Conservation (phyloP, 305 asterid genomes). For the Fraxinus floribunda region DNA sequence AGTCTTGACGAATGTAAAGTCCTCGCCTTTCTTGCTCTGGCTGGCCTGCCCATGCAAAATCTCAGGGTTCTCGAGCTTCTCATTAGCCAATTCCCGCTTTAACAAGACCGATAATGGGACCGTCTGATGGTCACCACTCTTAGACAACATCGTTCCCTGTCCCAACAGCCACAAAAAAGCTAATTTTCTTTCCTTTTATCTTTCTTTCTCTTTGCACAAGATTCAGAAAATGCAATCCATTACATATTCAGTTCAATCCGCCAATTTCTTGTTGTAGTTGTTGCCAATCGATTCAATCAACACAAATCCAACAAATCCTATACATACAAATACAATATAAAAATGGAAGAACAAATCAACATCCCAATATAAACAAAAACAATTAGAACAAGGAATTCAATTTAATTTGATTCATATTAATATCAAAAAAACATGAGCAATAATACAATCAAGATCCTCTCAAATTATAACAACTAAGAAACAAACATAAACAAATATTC, state of each 20-base stretch:
- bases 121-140: constrained; percentile 70
- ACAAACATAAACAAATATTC: neutral
- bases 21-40: constrained; percentile 97
- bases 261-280: constrained; percentile 28
- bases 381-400: neutral
- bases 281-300: constrained; percentile 36
- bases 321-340: constrained; percentile 5
- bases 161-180: constrained; percentile 27
- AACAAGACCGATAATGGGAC: constrained; percentile 86
- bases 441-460: constrained; percentile 3
- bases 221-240: constrained; percentile 22
- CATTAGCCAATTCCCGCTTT: constrained; percentile 85
- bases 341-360: constrained; percentile 1
- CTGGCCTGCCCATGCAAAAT: constrained; percentile 71
- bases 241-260: constrained; percentile 32
- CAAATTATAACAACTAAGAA: neutral
- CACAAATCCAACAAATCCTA: constrained; percentile 33
- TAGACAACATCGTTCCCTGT: constrained; percentile 62
- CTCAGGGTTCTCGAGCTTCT: constrained; percentile 91
- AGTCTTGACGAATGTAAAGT: constrained; percentile 74
- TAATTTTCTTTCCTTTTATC: constrained; percentile 21
- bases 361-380: neutral
- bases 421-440: neutral
- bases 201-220: constrained; percentile 15
- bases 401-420: neutral